Base-by-base conservation (phyloP, 2,329 filamentous ascomycete species). In the Rhynchosporium graminicola region DNA sequence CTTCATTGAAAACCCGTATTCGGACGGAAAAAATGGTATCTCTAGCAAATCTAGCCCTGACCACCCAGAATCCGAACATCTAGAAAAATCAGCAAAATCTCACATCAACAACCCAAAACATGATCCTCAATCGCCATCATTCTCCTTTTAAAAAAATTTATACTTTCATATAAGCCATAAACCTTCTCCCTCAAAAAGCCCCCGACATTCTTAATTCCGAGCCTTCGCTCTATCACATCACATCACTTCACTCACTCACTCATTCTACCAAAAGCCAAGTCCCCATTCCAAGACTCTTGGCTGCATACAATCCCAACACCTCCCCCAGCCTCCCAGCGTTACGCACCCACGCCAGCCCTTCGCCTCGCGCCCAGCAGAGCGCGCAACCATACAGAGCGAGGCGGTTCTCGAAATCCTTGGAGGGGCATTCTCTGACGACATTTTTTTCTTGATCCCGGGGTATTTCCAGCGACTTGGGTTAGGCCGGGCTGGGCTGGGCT, bases 301-400 rank as follows among this genome's bases (percentile, higher is more conserved):
- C 51, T 52, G 48, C 48, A 52, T 29, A 38, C 31, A 31, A 38
- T n/a, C 36, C 48, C 15, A 52, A n/a, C 20, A 28, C 3, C 36
- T 36, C 42, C 36, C 55, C 47, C 47, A 40, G 55, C 55, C 55
- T 47, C 55, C 5, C 20, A 46, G 55, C 20, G 55, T 57, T 57
- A 57, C 55, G 55, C 55, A 57, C 55, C 9, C 55, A 8, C 38
- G 42, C 42, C 45, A 57, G 55, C 46, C 46, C 7, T 6, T 3
- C 42, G 42, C 40, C 40, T 43, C 46, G 42, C 33, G 10, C 26
- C 40, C 40, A 46, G 42, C 33, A 7, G 40, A 33, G 55, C 55
- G 31, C 28, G 31, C 28, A 20, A 7, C 56, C 56, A 58, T 48
- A 36, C 56, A 58, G 43, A 58, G 42, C 13, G 48, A 7, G n/a